A percentile compares a stretch with the other conserved stretches of the same genome.
Evolutionary conservation across 2,329 filamentous ascomycete genomes (phyloP).

Genomic region (Rugonectria rugulosa): DNA sequence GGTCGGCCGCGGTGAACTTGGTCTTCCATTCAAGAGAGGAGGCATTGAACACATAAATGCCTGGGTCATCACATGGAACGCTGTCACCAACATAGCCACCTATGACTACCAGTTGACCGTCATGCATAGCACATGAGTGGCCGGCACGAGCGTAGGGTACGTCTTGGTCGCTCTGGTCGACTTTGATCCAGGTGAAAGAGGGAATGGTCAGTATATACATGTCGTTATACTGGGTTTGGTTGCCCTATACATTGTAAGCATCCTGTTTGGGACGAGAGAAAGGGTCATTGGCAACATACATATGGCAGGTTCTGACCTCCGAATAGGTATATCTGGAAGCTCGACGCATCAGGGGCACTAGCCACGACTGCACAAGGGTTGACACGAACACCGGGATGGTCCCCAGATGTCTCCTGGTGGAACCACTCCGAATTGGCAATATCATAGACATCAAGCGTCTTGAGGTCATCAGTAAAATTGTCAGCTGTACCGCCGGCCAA

Average conservation of each 20-base stretch:
- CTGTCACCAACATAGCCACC: conserved; percentile 64
- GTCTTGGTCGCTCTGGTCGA: conserved; percentile 59
- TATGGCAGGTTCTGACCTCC: conserved; percentile 78
- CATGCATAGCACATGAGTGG: conserved; percentile 65
- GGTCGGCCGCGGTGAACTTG: conserved; percentile 67
- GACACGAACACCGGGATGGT: conserved; percentile 59
- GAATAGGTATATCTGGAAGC: conserved; percentile 81
- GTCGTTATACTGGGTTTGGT: conserved; percentile 68
- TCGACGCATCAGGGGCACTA: conserved; percentile 73
- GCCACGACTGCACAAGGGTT: conserved; percentile 69
- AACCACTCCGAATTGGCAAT: conserved; percentile 68
- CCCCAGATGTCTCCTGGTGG: conserved; percentile 62
- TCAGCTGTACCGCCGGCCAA: conserved; percentile 75
- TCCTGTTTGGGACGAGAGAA: neutral
- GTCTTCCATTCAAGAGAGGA: conserved; percentile 64
- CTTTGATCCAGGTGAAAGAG: conserved; percentile 69
- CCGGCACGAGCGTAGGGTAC: conserved; percentile 56
- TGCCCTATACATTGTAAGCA: conserved; percentile 40
- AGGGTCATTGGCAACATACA: conserved; percentile 44
- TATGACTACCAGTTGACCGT: conserved; percentile 68
- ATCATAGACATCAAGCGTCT: conserved; percentile 72
- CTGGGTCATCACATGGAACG: conserved; percentile 63
- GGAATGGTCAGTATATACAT: conserved; percentile 69
- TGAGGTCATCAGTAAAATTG: conserved; percentile 66
- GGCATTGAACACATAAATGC: conserved; percentile 76